Evolutionary conservation across 2,329 filamentous ascomycete genomes (phyloP), one percentile per base, ranked within the genome.

Genomic region (Dothideomycetes sp.): DNA sequence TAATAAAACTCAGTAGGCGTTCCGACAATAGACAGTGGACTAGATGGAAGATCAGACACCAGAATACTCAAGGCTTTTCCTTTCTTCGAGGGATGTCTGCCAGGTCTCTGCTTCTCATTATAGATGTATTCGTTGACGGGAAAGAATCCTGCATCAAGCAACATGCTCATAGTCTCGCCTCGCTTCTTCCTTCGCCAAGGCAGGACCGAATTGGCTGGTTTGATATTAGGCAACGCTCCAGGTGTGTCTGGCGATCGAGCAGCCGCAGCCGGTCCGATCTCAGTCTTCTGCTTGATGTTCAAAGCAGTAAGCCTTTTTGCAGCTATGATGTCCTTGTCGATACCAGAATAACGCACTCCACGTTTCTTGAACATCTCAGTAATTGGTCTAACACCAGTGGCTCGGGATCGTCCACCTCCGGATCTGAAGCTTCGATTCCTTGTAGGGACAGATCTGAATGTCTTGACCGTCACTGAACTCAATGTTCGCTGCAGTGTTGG

Each of bases 121-220:
- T 41, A 41, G n/a, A 41, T 36, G 7, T 31, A 41, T 14, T 41
- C 38, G 9, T 30, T 24, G 5, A 41, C 34, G 3, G 47, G 46
- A 34, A 54, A 55, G 43, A 56, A 54, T 12, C 52, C 52, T n/a
- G 46, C 43, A 12, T 53, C 49, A 4, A 55, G 40, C 4, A 55
- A 45, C 53, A 54, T 54, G 34, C 52, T 54, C 50, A 55, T 52
- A 3, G 52, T 54, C 42, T 53, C 49, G 30, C 41, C 37, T 18
- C 16, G 31, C 7, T 10, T 3, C 5, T 35, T 38, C 17, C 29
- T 34, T 3, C 41, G 36, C 41, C 41, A 43, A 9, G 41, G 41
- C 16, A 43, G 36, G 9, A 34, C 32, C 24, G 29, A 29, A 4
- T 30, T 38, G 19, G 40, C 5, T 1, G 40, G 16, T 18, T 41